These are phyloP conservation scores for Ascoidea tarda DNA, from an alignment of 805 yeast species.

Conservation along the genomic window DNA sequence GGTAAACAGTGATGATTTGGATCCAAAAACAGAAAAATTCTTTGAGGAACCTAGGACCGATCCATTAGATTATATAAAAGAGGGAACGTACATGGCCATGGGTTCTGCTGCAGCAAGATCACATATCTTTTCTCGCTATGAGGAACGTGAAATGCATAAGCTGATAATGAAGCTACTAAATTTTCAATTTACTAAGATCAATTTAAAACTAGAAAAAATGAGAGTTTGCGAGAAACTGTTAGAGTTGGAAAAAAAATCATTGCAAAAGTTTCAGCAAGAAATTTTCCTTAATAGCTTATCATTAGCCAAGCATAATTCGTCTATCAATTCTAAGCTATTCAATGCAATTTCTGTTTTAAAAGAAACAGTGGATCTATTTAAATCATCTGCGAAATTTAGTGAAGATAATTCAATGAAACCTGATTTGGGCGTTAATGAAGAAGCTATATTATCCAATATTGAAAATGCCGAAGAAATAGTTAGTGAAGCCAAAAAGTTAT, in stretches of 20 bases:
- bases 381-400: not conserved
- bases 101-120: constrained; percentile 70
- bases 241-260: constrained; percentile 46
- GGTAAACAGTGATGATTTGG: constrained; percentile 6
- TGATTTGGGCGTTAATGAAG: not conserved
- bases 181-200: constrained; percentile 47
- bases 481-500: constrained; percentile 16
- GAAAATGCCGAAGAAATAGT: constrained; percentile 8
- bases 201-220: constrained; percentile 45
- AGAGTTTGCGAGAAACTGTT: constrained; percentile 48
- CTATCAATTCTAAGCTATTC: constrained; percentile 32
- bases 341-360: constrained; percentile 20
- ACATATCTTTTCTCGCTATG: constrained; percentile 65
- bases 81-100: constrained; percentile 55
- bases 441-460: not conserved
- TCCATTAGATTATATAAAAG: constrained; percentile 22
- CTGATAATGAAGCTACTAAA: constrained; percentile 43
- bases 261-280: constrained; percentile 53
- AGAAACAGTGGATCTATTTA: constrained; percentile 9
- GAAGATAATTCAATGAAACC: not conserved
- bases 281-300: constrained; percentile 50
- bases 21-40: constrained; percentile 5
- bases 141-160: constrained; percentile 64
- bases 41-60: constrained; percentile 1
- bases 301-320: constrained; percentile 43